A percentile compares a stretch with the other conserved stretches of the same genome.
Conservation (phyloP, 352 stramenopile genomes). For the Detonula confervacea region DNA sequence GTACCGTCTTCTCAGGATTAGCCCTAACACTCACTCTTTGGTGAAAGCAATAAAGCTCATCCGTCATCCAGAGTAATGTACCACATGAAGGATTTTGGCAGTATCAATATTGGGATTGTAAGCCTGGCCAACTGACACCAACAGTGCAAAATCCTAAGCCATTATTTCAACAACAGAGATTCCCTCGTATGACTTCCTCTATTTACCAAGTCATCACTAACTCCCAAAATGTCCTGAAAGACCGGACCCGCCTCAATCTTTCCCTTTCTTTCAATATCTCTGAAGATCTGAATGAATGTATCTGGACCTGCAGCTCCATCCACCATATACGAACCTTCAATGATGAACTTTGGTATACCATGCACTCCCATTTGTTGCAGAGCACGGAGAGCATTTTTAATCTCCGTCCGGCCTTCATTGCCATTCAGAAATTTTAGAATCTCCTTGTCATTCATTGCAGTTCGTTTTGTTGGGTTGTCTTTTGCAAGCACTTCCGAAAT, state of each 20-base stretch:
- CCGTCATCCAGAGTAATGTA: constrained; percentile 24
- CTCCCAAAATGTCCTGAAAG: constrained; percentile 77
- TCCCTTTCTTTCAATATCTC: constrained; percentile 73
- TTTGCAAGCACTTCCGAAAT: constrained; percentile 44
- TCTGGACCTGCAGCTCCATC: constrained; percentile 70
- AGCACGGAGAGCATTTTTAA: constrained; percentile 60
- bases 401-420: constrained; percentile 70
- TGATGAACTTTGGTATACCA: constrained; percentile 84
- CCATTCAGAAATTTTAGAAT: constrained; percentile 75
- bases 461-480: constrained; percentile 24
- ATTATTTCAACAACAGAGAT: constrained; percentile 22
- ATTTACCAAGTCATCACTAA: constrained; percentile 59
- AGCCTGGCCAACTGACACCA: no score
- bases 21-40: neutral
- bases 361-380: constrained; percentile 73
- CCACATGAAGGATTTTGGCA: neutral
- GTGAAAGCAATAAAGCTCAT: constrained; percentile 1
- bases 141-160: neutral
- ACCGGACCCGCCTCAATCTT: constrained; percentile 53
- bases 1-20: constrained; percentile 8
- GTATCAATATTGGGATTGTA: neutral
- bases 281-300: constrained; percentile 74
- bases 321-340: constrained; percentile 71
- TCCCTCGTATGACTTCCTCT: constrained; percentile 64
- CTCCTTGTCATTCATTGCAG: constrained; percentile 49